Evolutionary conservation across 202 grass and related monocot species (phyloP), one percentile per base, ranked within the genome.

Genomic region (Miscanthus sacchariflorus): DNA sequence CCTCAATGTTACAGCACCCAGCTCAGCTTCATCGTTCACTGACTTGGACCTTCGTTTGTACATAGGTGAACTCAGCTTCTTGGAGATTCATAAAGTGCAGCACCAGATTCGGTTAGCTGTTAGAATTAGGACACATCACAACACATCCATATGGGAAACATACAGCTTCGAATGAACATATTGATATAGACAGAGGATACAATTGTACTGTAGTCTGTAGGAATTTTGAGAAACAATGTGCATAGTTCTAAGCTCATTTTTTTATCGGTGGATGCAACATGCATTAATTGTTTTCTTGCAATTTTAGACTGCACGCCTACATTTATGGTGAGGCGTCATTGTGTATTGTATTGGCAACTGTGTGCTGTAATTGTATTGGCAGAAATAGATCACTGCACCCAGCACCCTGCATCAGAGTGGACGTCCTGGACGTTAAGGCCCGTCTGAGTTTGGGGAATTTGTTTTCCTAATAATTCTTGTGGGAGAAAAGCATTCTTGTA

Each of bases 1-100:
- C 28, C 45, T 52, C 43, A 66, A 19, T 12, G 14, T 52, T 36
- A 81, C 45, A 21, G 19, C 42, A 81, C 7, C 14, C 54, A 39
- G 42, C 54, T 39, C 58, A 28, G 42, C 69, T 52, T 42, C 72
- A 75, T 50, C 14, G 78, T 7, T 61, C 14, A 66, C 43, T 52
- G 69, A 19, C 12, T 48, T 75, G 28, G 11, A 74, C 72, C 49
- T 76, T 42, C 18, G 58, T 44, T 59, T 79, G 40, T 81, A 42
- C 63, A 76, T 69, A 36, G 23, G 23, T 7, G 21, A 72, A 45
- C 23, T 30, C 19, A 54, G 46, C 11, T 76, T 68, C 58, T 61
- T 54, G 54, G 46, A 61, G 66, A 79, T 61, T 23, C 71, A 33
- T 82, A 54, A 75, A 87, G 42, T 81, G 46, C 33, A 43, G 75